phyloP scores from a whole-genome alignment of 176 grass and related monocot genomes.

The Juncus effusus region DNA sequence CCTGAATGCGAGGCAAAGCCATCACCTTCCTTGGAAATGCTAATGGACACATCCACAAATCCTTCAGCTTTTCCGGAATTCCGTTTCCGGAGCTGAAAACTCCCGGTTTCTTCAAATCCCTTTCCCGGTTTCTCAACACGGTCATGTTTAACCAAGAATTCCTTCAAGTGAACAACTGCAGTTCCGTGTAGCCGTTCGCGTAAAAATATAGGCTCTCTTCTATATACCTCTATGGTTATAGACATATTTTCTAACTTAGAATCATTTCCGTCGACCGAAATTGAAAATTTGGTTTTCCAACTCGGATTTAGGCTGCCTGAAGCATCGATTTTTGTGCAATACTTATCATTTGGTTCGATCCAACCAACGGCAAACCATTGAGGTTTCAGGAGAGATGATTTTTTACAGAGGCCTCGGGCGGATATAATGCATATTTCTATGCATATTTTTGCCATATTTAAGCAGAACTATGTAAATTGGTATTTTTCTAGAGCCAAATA shows the following conservation, averaged over 20 bases:
- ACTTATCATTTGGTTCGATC: slow-evolving; percentile 61
- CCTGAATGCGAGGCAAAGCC: slow-evolving; percentile 27
- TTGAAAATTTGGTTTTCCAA: slow-evolving; percentile 81
- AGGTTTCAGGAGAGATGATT: slow-evolving; percentile 43
- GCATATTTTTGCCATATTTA: slow-evolving; percentile 41
- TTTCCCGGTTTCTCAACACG: slow-evolving; percentile 21
- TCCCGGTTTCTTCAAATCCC: slow-evolving; percentile 49
- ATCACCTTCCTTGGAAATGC: slow-evolving; percentile 46
- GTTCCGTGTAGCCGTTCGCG: slow-evolving; percentile 66
- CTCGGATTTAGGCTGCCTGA: slow-evolving; percentile 54
- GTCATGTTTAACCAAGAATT: slow-evolving; percentile 48
- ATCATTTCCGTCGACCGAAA: slow-evolving; percentile 27
- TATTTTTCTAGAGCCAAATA: neutral
- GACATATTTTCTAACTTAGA: slow-evolving; percentile 24
- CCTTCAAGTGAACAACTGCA: slow-evolving; percentile 54
- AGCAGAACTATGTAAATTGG: neutral
- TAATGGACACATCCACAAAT: slow-evolving; percentile 68
- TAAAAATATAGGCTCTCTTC: slow-evolving; percentile 81
- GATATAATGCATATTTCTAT: slow-evolving; percentile 74
- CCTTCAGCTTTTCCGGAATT: slow-evolving; percentile 64
- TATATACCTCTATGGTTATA: slow-evolving; percentile 72
- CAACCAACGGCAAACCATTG: slow-evolving; percentile 69
- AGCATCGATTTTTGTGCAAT: slow-evolving; percentile 75
- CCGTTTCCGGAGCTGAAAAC: slow-evolving; percentile 71
- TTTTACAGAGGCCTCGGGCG: slow-evolving; percentile 42